Percentiles rank a stretch among this genome's conserved stretches.
These are phyloP conservation scores for Geranomyces michiganensis DNA, from an alignment of 192 early-diverging fungal genomes.

Conservation along the genomic window DNA sequence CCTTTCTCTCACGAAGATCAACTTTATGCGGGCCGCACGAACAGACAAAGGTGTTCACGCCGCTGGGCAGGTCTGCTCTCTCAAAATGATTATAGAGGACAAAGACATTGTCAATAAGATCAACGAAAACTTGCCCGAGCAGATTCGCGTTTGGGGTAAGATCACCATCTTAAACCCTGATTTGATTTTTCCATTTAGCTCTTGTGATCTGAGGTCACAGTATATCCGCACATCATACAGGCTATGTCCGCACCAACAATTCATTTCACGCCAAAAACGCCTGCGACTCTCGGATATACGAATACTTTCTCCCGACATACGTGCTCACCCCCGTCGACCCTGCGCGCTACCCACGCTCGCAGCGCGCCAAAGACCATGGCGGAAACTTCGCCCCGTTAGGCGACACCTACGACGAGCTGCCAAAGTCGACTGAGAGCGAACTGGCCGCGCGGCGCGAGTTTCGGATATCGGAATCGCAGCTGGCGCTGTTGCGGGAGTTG, in stretches of 20 bases:
- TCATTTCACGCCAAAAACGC: conserved; percentile 90
- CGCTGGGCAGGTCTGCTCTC: conserved; percentile 89
- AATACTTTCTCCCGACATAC: conserved; percentile 95
- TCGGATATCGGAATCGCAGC: conserved; percentile 61
- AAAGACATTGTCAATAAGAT: conserved; percentile 73
- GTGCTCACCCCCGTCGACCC: conserved; percentile 61
- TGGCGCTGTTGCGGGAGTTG: conserved; percentile 68
- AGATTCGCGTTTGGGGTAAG: conserved; percentile 85
- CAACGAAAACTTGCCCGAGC: conserved; percentile 76
- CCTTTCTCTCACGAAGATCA: too few relatives aligned
- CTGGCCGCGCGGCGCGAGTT: conserved; percentile 43
- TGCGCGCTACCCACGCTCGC: conserved; percentile 43
- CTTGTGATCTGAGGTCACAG: conserved; percentile 35
- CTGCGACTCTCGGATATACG: conserved; percentile 94
- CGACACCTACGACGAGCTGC: conserved; percentile 31
- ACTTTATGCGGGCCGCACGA: conserved; percentile 87
- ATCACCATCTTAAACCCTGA: neutral
- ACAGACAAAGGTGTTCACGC: conserved; percentile 99
- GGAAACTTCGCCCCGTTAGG: neutral
- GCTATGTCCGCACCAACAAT: conserved; percentile 66
- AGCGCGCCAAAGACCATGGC: conserved; percentile 28
- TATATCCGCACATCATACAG: conserved; percentile 31
- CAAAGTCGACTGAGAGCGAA: conserved; percentile 43
- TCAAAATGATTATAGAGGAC: conserved; percentile 86
- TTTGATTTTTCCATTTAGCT: conserved; percentile 62